Base-by-base conservation (phyloP, 257 asterid genomes). In the Nicotiana attenuata region DNA sequence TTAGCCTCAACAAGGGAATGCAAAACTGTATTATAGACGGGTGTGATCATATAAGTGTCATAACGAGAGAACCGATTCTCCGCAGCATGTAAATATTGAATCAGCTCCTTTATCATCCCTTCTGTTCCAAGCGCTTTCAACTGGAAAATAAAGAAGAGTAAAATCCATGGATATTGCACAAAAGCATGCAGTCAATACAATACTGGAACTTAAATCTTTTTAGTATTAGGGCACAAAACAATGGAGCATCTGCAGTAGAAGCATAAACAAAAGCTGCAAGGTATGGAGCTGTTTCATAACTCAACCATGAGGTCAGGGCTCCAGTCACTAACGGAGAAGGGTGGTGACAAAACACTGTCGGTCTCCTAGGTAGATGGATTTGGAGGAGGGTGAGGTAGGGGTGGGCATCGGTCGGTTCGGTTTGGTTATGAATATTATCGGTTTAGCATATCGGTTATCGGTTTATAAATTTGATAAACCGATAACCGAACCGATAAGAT, bases 91-190 rank as follows among this genome's bases (percentile, higher is more conserved):
- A 95, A 81, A 83, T 86, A 89, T 56, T 85, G 88, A 81, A 89
- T 67, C 89, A 93, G 87, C 86, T 92, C 93, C 80, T 81, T 85
- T 76, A 84, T 82, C 94, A 92, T 88, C 82, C 97, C 97, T 87
- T 92, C 98, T 83, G 87, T 81, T 81, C 98, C 98, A 84, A 93
- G 90, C 80, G 97, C 96, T 86, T 83, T 89, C 86, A 95, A 85
- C 98, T 95, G 91, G 85, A 84, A 80, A 85, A 82, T 77, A 84
- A 85, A 81, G 41, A 83, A 26, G 47, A 66, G 45, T 76, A 65
- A 50, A 73, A 26, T 60, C 11, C 63, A 7, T 24, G 45, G 26
- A 45, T 71, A 71, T 75, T 75, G 52, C 20, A 75, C 41, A 7
- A 22, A 82, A 86, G 80, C 80, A 83, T 80, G 67, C 50, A 79